A percentile compares a stretch with the other conserved stretches of the same genome.
These are phyloP conservation scores for Diaporthe vaccinii DNA, from an alignment of 2,329 filamentous ascomycete species.

Conservation along the genomic window DNA sequence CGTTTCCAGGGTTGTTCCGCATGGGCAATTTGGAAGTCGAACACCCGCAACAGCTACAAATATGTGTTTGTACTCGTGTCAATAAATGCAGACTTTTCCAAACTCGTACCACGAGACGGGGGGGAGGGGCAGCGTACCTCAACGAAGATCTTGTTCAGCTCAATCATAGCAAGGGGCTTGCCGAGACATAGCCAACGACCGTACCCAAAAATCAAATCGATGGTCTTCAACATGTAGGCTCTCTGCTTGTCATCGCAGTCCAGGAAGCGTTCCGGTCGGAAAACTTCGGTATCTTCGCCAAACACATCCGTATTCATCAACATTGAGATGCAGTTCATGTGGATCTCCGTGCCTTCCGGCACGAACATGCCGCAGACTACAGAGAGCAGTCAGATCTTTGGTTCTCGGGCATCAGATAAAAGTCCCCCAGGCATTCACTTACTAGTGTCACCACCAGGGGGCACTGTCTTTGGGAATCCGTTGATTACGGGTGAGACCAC, in stretches of 20 bases:
- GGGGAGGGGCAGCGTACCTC: conserved; percentile 10
- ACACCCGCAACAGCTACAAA: conserved; percentile 25
- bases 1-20: conserved; percentile 25
- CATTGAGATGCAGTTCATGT: conserved; percentile 50
- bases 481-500: conserved; percentile 49
- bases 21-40: conserved; percentile 31
- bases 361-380: conserved; percentile 47
- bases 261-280: conserved; percentile 58
- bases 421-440: not conserved
- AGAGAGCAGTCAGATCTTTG: not conserved
- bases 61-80: not conserved
- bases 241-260: conserved; percentile 48
- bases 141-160: conserved; percentile 56
- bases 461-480: conserved; percentile 44
- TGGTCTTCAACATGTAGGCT: conserved; percentile 48
- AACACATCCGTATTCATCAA: conserved; percentile 47
- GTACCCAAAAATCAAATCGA: conserved; percentile 55
- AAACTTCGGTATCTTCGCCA: conserved; percentile 52
- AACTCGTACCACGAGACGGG: too few species aligned
- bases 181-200: conserved; percentile 56
- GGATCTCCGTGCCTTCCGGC: conserved; percentile 52
- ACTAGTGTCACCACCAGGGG: conserved; percentile 46
- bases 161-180: conserved; percentile 55
- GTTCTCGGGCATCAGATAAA: not conserved
- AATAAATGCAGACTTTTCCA: not conserved